phyloP scores from a whole-genome alignment of 257 asterid species.

The Nicotiana noctiflora region DNA sequence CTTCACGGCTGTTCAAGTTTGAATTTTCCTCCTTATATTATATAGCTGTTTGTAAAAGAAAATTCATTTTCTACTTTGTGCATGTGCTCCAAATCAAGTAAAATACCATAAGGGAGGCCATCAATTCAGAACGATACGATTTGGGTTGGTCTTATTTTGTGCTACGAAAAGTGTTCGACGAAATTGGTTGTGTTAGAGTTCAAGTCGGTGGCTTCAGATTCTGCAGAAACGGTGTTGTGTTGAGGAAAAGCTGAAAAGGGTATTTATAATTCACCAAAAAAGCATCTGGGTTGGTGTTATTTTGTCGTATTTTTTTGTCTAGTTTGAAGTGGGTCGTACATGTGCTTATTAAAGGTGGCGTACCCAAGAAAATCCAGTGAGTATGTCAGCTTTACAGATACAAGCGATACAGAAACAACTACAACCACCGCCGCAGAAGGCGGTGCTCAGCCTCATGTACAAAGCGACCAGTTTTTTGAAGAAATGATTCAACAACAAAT shows the following conservation, averaged over 20 bases:
- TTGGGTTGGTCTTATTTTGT: not conserved
- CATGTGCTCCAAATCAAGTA: not conserved
- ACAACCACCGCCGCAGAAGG: not conserved
- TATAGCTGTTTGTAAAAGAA: not conserved
- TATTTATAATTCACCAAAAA: not conserved
- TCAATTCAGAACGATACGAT: not conserved
- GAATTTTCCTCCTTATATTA: not conserved
- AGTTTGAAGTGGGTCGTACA: slow-evolving; percentile 12
- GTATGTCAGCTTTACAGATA: slow-evolving; percentile 32
- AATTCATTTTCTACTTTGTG: not conserved
- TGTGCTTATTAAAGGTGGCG: slow-evolving; percentile 68
- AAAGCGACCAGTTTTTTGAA: not conserved
- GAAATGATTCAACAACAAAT: slow-evolving; percentile 19
- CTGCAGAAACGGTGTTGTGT: not conserved
- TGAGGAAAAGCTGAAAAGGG: not conserved
- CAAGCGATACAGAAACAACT: not conserved
- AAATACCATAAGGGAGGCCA: not conserved
- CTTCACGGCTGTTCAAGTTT: slow-evolving; percentile 20
- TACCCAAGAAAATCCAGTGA: slow-evolving; percentile 37
- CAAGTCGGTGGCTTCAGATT: not conserved
- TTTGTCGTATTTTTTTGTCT: not conserved
- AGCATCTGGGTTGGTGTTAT: not conserved
- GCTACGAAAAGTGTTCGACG: not conserved
- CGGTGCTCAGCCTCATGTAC: not conserved
- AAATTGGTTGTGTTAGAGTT: not conserved